A percentile compares a stretch with the other conserved stretches of the same genome.
phyloP scores from a whole-genome alignment of 192 early-diverging fungal genomes.

The Backusella mclennaniae region DNA sequence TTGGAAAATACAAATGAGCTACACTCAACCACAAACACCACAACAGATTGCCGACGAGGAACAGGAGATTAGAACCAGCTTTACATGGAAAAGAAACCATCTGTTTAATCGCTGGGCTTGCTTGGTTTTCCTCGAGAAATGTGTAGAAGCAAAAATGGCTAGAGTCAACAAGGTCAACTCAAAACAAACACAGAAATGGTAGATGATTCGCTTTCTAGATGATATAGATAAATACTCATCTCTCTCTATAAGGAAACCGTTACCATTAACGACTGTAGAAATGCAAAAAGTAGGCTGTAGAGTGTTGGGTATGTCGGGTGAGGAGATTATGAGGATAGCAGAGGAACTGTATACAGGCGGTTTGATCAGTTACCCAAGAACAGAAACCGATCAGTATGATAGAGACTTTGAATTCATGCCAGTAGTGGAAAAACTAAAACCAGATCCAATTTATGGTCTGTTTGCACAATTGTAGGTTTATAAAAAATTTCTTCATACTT shows the following conservation, averaged over 20 bases:
- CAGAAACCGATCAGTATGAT: constrained; percentile 93
- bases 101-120: constrained; percentile 77
- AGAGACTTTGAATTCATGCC: constrained; percentile 64
- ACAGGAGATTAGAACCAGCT: constrained; percentile 33
- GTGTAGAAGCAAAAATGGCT: constrained; percentile 59
- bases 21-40: background rate
- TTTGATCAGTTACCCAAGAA: constrained; percentile 93
- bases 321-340: constrained; percentile 80
- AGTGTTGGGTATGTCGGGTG: constrained; percentile 71
- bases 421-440: constrained; percentile 62
- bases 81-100: constrained; percentile 71
- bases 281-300: constrained; percentile 81
- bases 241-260: constrained; percentile 61
- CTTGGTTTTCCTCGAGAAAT: constrained; percentile 72
- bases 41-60: background rate
- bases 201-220: too few relatives aligned
- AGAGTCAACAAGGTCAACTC: constrained; percentile 56
- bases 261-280: constrained; percentile 94
- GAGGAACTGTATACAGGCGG: constrained; percentile 87
- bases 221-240: background rate
- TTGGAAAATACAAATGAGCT: constrained; percentile 77
- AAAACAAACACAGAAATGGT: constrained; percentile 82
- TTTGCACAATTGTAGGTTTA: constrained; percentile 46
- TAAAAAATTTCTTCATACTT: background rate
- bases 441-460: constrained; percentile 40